Evolutionary conservation across 1,284 basidiomycete species (phyloP).

Genomic region (Microbotryum saponariae): DNA sequence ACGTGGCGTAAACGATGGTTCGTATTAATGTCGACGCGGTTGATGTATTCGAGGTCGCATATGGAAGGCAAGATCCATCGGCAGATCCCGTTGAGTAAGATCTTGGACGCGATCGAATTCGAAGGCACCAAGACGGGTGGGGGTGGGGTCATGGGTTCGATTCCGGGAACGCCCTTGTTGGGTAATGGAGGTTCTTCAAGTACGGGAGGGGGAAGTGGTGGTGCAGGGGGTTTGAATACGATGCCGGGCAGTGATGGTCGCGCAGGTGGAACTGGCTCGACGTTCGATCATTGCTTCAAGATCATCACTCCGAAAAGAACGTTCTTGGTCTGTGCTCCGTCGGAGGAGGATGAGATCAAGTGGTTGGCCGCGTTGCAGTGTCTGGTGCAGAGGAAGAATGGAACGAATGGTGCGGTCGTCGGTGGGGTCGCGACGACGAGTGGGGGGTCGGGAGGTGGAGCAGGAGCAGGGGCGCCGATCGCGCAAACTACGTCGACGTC

Average conservation of each 20-base stretch:
- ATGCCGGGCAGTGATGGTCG: background rate
- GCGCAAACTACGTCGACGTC: background rate
- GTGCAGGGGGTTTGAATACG: no score
- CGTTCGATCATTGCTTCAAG: slow-evolving; percentile 68
- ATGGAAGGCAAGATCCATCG: slow-evolving; percentile 75
- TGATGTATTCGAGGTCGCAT: slow-evolving; percentile 43
- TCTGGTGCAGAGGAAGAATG: slow-evolving; percentile 50
- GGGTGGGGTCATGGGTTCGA: background rate
- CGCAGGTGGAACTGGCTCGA: background rate
- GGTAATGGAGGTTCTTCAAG: no score
- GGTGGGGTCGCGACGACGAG: background rate
- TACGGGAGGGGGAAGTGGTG: no score
- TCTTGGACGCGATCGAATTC: slow-evolving; percentile 89
- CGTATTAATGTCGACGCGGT: slow-evolving; percentile 39
- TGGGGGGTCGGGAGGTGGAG: background rate
- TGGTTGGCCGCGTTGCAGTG: slow-evolving; percentile 93
- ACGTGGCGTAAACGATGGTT: slow-evolving; percentile 78
- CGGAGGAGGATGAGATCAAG: slow-evolving; percentile 95
- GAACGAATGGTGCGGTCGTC: background rate
- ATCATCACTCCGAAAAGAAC: slow-evolving; percentile 91
- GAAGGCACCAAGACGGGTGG: slow-evolving; percentile 37
- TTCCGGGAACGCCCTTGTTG: background rate
- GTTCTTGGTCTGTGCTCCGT: slow-evolving; percentile 82
- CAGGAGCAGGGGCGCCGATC: background rate
- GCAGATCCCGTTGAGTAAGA: slow-evolving; percentile 70